These are phyloP conservation scores for Spinellus fusiger DNA, from an alignment of 192 early-diverging fungal genomes.

Conservation along the genomic window DNA sequence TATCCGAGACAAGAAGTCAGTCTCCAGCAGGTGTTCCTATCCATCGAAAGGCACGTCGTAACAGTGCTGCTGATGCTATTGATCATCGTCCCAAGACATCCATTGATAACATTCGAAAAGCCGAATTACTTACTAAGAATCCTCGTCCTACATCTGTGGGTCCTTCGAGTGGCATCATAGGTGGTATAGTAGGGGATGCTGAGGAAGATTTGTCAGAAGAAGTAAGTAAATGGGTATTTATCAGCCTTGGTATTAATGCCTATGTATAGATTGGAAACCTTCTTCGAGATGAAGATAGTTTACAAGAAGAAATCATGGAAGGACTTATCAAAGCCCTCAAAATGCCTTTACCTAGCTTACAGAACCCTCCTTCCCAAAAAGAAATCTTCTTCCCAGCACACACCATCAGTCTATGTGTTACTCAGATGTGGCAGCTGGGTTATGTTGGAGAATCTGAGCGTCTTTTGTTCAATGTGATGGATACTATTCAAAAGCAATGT, in stretches of 20 bases:
- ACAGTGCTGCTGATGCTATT: conserved; percentile 41
- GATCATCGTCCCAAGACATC: conserved; percentile 26
- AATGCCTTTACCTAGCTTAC: conserved; percentile 80
- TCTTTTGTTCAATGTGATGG: conserved; percentile 84
- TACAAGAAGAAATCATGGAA: conserved; percentile 79
- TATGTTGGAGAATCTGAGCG: conserved; percentile 76
- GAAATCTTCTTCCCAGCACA: conserved; percentile 97
- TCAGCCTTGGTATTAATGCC: background rate
- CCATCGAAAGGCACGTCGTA: conserved; percentile 32
- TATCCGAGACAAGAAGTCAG: background rate
- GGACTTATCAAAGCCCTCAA: conserved; percentile 84
- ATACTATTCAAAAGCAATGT: conserved; percentile 70
- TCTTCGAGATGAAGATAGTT: conserved; percentile 54
- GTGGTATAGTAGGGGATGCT: conserved; percentile 12
- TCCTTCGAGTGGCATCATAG: conserved; percentile 19
- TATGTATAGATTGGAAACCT: conserved; percentile 21
- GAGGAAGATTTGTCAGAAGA: conserved; percentile 12
- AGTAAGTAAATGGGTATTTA: background rate
- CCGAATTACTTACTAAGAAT: conserved; percentile 26
- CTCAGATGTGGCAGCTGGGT: conserved; percentile 84
- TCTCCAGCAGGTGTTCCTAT: conserved; percentile 18
- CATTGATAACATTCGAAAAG: conserved; percentile 31
- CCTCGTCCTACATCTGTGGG: conserved; percentile 32
- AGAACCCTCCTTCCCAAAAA: conserved; percentile 68
- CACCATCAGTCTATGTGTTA: conserved; percentile 76